phyloP scores from a whole-genome alignment of 108 stramenopile genomes.

The Fragilaria radians region DNA sequence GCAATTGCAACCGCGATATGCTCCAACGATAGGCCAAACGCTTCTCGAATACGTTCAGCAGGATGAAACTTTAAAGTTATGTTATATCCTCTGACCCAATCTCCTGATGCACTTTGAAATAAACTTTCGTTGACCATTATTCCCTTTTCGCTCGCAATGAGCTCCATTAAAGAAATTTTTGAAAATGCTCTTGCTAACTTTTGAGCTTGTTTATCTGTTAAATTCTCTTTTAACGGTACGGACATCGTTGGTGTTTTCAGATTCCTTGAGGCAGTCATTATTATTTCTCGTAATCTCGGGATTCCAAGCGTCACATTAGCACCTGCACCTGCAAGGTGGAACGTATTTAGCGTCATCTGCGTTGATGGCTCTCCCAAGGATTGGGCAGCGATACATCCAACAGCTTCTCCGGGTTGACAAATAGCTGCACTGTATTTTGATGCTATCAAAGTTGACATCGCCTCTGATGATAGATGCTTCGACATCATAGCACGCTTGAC shows the following conservation, averaged over 20 bases:
- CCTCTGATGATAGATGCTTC: conserved; percentile 38
- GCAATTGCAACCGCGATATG: conserved; percentile 76
- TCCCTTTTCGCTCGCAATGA: conserved; percentile 73
- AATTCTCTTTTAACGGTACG: conserved; percentile 63
- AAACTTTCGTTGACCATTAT: conserved; percentile 67
- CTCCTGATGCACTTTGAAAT: conserved; percentile 46
- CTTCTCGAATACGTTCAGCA: conserved; percentile 74
- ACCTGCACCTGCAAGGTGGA: conserved; percentile 98
- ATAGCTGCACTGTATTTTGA: conserved; percentile 90
- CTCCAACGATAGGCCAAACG: conserved; percentile 83
- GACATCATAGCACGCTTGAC: conserved; percentile 51
- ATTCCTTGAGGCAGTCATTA: conserved; percentile 96
- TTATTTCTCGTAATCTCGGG: conserved; percentile 97
- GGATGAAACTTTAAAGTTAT: conserved; percentile 82
- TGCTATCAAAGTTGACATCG: conserved; percentile 64
- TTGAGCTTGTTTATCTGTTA: conserved; percentile 52
- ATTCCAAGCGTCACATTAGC: conserved; percentile 99
- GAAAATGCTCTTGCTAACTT: conserved; percentile 70
- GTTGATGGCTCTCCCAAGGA: conserved; percentile 98
- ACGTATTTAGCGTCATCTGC: conserved; percentile 99
- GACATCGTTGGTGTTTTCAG: conserved; percentile 98
- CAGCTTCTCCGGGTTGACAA: conserved; percentile 97
- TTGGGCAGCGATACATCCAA: conserved; percentile 97
- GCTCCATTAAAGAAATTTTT: conserved; percentile 77
- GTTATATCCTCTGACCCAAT: conserved; percentile 76